Evolutionary conservation across 345 rosid genomes (phyloP), one percentile per base, ranked within the genome.

Genomic region (Microthlaspi erraticum): DNA sequence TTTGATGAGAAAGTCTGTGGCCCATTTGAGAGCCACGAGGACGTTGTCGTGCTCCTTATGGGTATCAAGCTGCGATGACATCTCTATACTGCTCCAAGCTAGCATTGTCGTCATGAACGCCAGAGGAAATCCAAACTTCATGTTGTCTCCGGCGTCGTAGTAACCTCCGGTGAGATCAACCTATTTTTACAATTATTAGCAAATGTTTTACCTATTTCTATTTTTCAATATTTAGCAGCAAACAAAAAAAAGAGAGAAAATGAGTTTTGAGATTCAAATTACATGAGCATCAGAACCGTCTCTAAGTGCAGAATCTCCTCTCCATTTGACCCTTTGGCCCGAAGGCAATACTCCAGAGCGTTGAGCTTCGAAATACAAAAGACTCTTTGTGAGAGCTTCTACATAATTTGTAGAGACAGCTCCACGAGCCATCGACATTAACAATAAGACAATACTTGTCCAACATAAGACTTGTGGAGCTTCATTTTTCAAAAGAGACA

Each of bases 351-450:
- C 71, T 7, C 94, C 97, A 2, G 90, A 86, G 29, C 97, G 82
- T 77, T 88, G 94, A 76, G 88, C 93, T 78, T 90, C 92, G 29
- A 80, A 90, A 74, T 79, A 90, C 72, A 88, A 74, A 75, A 90
- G 64, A 53, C 85, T 81, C 81, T 88, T 86, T 11, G 85, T 75
- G 26, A 90, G 83, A 42, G 94, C 94, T 18, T 67, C 64, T 32
- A 75, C 79, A 48, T 88, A 88, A 73, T 82, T 80, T 57, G 60
- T 79, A 52, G 46, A 51, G 9, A 20, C 41, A 29, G 9, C 34
- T 64, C 18, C 63, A 42, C 49, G 10, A 42, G 49, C 0, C 23
- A 67, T 52, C 29, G 42, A 60, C 43, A 74, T 8, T 23, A 52
- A 11, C 10, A 67, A 34, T 9, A 66, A 20, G 29, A 26, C 29